Conservation (phyloP, 148 eudicot species). For the Rhododendron ferrugineum region DNA sequence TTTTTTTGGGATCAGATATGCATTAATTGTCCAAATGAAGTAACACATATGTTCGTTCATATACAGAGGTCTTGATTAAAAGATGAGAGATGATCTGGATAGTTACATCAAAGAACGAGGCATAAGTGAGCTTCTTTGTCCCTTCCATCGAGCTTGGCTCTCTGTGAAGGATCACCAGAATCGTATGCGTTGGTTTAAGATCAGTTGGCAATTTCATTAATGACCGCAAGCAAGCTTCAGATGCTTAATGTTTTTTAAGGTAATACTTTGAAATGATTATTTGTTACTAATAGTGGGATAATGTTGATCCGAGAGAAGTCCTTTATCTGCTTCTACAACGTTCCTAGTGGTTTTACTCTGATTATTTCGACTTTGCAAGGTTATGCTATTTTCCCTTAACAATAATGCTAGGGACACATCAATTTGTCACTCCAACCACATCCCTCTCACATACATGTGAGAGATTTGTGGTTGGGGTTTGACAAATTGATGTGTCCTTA, state of each 20-base stretch:
- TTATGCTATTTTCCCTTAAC: background rate
- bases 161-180: conserved; percentile 66
- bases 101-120: conserved; percentile 62
- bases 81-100: conserved; percentile 62
- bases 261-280: background rate
- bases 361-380: background rate
- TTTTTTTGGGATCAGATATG: background rate
- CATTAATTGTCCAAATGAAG: background rate
- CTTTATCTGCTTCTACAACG: background rate
- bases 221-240: conserved; percentile 17
- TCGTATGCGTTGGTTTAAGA: conserved; percentile 58
- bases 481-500: too few species aligned
- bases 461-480: too few species aligned
- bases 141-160: conserved; percentile 80
- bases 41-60: background rate
- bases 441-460: too few species aligned
- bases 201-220: conserved; percentile 41
- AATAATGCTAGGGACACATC: too few species aligned
- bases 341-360: background rate
- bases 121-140: conserved; percentile 62
- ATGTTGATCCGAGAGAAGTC: background rate
- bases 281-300: background rate
- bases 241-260: background rate
- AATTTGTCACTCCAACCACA: too few species aligned
- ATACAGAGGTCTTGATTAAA: conserved; percentile 21